phyloP scores from a whole-genome alignment of 352 stramenopile genomes.

The Globisporangium solare region DNA sequence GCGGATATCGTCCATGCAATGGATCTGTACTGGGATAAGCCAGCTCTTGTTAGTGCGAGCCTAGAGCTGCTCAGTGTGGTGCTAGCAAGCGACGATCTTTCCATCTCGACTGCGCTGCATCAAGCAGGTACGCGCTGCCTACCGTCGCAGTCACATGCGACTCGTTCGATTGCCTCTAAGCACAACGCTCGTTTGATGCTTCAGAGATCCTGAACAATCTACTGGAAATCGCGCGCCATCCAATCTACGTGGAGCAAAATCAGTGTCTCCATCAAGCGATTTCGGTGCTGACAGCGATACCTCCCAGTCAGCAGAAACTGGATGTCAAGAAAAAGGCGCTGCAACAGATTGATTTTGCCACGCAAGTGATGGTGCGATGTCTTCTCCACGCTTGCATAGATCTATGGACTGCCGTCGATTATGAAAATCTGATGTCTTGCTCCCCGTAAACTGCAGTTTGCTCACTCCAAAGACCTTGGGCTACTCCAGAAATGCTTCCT shows the following conservation, averaged over 20 bases:
- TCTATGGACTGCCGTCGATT: no score
- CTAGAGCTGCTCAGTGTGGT: background rate
- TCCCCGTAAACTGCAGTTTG: conserved; percentile 10
- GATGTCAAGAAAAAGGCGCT: conserved; percentile 9
- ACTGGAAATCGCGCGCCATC: background rate
- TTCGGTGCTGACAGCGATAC: conserved; percentile 15
- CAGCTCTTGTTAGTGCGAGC: conserved; percentile 2
- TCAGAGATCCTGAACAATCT: background rate
- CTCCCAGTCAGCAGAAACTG: conserved; percentile 4
- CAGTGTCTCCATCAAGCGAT: conserved; percentile 18
- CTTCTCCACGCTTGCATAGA: no score
- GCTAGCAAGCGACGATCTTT: background rate
- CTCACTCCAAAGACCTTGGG: conserved; percentile 10
- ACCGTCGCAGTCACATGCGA: background rate
- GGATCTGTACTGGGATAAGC: background rate
- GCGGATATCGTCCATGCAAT: conserved; percentile 2
- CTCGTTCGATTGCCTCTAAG: background rate
- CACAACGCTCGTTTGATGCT: background rate
- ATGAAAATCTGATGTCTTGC: background rate
- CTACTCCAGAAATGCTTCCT: conserved; percentile 20
- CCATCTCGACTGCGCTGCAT: background rate
- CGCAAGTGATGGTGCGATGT: conserved; percentile 23
- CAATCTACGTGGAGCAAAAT: conserved; percentile 1
- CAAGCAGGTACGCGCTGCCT: background rate
- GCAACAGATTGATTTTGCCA: conserved; percentile 15